Evolutionary conservation across 2,329 filamentous ascomycete genomes (phyloP), one percentile per base, ranked within the genome.

Genomic region (Penicillium sp.): DNA sequence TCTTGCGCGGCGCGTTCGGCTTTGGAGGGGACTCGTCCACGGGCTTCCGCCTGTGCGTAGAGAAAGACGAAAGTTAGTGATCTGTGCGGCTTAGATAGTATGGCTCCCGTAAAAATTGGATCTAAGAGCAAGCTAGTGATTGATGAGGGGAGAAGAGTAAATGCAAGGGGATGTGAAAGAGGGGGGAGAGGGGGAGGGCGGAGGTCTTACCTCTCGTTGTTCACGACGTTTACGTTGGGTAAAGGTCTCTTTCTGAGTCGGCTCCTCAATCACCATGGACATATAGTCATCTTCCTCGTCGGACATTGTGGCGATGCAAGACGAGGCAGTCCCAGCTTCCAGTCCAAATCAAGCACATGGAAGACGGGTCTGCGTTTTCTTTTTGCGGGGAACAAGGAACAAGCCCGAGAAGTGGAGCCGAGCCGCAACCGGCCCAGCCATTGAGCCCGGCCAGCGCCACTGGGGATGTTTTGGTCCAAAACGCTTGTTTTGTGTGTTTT

Each of bases 241-340:
- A 25, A 87, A 86, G 11, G 87, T 88, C 74, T 90, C 87, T 65
- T 83, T 84, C 58, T 80, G 76, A 19, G 76, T 76, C 0, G 86
- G 83, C 58, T 96, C 91, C 19, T 86, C 83, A 73, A 99, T 93
- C 14, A 88, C 84, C 94, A 99, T 98, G 70, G 89, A 92, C 90
- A 99, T 96, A 82, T 99, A 98, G 78, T 99, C 95, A 65, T 97
- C 93, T 22, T 93, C 91, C 6, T 92, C 90, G 2, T 83, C 82
- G 46, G 67, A 58, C 63, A 65, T 68, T 56, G 52, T 55, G 55
- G 37, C 25, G 25, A 59, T 37, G 40, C 13, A 25, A 46, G 16
- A 30, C 10, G 22, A 43, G 35, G 13, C 35, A 6, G 16, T 33
- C 52, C 11, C 46, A 13, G 14, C n/a, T 57, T 16, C 37, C 35